These are phyloP conservation scores for Lipomyces starkeyi DNA, from an alignment of 805 yeast genomes.

Conservation along the genomic window DNA sequence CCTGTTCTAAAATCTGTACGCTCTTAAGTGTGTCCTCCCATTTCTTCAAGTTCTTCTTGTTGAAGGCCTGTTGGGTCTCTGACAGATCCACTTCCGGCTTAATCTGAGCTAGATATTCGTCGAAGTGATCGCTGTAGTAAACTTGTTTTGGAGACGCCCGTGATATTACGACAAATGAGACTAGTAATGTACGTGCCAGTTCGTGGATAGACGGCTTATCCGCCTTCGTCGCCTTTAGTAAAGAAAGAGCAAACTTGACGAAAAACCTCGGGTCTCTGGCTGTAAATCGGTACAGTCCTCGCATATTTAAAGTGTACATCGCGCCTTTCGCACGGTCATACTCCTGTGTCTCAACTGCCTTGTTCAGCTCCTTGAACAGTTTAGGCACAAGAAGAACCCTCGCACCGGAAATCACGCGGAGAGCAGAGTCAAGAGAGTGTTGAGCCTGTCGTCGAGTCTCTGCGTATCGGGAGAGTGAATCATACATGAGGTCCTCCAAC, in stretches of 20 bases:
- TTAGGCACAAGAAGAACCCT: conserved; percentile 59
- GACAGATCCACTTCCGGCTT: conserved; percentile 36
- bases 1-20: conserved; percentile 21
- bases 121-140: conserved; percentile 15
- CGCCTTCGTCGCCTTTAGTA: conserved; percentile 26
- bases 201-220: conserved; percentile 34
- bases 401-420: conserved; percentile 72
- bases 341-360: conserved; percentile 57
- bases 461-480: conserved; percentile 72
- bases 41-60: conserved; percentile 31
- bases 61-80: conserved; percentile 29
- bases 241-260: conserved; percentile 18
- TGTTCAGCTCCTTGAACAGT: conserved; percentile 57
- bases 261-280: conserved; percentile 24
- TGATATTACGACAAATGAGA: conserved; percentile 11
- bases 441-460: conserved; percentile 76
- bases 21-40: conserved; percentile 25
- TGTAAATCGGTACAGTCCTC: conserved; percentile 27
- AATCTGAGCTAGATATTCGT: conserved; percentile 25
- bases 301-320: conserved; percentile 26
- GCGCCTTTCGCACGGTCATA: conserved; percentile 67
- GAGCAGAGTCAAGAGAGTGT: conserved; percentile 65
- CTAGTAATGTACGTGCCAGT: conserved; percentile 21
- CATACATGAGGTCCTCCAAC: conserved; percentile 65
- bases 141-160: conserved; percentile 8